phyloP scores from a whole-genome alignment of 352 stramenopile genomes.

The Phytophthora idaei region DNA sequence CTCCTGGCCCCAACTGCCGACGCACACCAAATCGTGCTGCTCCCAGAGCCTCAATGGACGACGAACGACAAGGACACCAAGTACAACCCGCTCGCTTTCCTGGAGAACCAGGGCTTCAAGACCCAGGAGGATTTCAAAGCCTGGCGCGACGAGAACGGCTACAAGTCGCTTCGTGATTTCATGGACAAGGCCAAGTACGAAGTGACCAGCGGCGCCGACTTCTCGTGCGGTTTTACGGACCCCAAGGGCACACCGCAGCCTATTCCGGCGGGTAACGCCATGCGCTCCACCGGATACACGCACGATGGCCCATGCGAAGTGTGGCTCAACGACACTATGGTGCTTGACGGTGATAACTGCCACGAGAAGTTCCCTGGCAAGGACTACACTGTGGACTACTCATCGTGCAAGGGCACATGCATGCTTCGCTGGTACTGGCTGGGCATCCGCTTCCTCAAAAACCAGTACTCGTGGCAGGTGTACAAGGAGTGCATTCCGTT shows the following conservation, averaged over 20 bases:
- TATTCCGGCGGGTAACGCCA: slow-evolving; percentile 28
- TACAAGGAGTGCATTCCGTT: slow-evolving; percentile 58
- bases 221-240: slow-evolving; percentile 41
- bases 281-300: slow-evolving; percentile 51
- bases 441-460: slow-evolving; percentile 42
- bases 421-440: slow-evolving; percentile 30
- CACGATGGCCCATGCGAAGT: slow-evolving; percentile 47
- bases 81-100: slow-evolving; percentile 52
- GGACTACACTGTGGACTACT: slow-evolving; percentile 34
- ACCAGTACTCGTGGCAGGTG: slow-evolving; percentile 59
- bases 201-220: slow-evolving; percentile 30
- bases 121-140: slow-evolving; percentile 44
- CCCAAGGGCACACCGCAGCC: slow-evolving; percentile 33
- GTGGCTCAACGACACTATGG: slow-evolving; percentile 41
- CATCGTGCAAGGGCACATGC: slow-evolving; percentile 27
- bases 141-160: slow-evolving; percentile 41
- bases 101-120: slow-evolving; percentile 49
- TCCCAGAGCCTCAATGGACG: slow-evolving; percentile 39
- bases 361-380: slow-evolving; percentile 36
- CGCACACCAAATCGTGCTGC: slow-evolving; percentile 46
- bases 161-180: slow-evolving; percentile 52
- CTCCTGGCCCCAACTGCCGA: slow-evolving; percentile 27
- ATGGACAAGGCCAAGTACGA: slow-evolving; percentile 47
- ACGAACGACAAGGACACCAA: slow-evolving; percentile 36
- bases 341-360: slow-evolving; percentile 35